Percentiles rank a stretch among this genome's conserved stretches.
Conservation (phyloP, 257 asterid species). For the Plantago ovata region DNA sequence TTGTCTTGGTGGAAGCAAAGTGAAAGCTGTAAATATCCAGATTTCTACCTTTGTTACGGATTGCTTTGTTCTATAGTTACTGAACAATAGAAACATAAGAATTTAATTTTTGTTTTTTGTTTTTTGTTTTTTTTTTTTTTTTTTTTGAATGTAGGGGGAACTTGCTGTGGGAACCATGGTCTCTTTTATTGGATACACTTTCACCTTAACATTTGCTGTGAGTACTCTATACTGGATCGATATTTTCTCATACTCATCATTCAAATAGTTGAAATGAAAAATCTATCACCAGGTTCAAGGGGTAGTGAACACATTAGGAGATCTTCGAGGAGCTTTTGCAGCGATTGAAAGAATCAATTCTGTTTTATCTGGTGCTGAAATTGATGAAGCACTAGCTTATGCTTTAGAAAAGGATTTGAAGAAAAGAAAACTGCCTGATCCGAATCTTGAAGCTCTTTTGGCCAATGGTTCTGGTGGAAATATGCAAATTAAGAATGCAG, state of each 20-base stretch:
- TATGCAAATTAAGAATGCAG: slow-evolving; percentile 29
- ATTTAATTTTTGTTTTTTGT: background rate
- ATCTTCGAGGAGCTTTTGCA: slow-evolving; percentile 95
- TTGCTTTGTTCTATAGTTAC: slow-evolving; percentile 10
- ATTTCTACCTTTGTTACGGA: slow-evolving; percentile 14
- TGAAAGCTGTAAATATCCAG: slow-evolving; percentile 69
- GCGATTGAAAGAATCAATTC: slow-evolving; percentile 91
- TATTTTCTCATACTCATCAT: slow-evolving; percentile 14
- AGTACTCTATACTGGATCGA: slow-evolving; percentile 30
- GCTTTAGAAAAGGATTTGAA: slow-evolving; percentile 74
- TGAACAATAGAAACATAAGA: background rate
- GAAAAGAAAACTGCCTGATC: slow-evolving; percentile 43
- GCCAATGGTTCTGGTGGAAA: slow-evolving; percentile 40
- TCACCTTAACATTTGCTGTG: slow-evolving; percentile 89
- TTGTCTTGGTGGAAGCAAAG: slow-evolving; percentile 98
- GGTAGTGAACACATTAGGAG: slow-evolving; percentile 91
- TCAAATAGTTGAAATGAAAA: background rate
- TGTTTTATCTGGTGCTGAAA: slow-evolving; percentile 65
- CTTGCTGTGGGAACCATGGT: slow-evolving; percentile 93
- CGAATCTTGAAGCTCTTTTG: slow-evolving; percentile 49
- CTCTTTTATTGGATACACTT: slow-evolving; percentile 93
- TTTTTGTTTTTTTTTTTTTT: too few species aligned
- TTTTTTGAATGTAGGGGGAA: slow-evolving; percentile 54
- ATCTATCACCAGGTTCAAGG: slow-evolving; percentile 81
- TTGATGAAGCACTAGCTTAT: slow-evolving; percentile 78